phyloP scores from a whole-genome alignment of 768 basidiomycete species.

The Russula earlei region DNA sequence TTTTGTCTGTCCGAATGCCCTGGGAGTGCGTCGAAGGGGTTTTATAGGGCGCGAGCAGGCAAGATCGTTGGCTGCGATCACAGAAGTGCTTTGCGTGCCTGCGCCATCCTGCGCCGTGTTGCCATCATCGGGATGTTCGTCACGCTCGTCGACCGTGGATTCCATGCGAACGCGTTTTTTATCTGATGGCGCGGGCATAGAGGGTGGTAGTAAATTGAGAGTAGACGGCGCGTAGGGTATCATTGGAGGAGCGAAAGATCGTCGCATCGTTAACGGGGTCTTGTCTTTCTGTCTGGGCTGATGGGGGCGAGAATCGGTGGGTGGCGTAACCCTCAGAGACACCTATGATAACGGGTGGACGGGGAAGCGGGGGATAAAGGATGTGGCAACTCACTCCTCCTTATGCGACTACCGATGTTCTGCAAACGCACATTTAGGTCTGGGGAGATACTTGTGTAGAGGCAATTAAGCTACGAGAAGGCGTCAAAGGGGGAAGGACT shows the following conservation, averaged over 20 bases:
- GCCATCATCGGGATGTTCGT: constrained; percentile 13
- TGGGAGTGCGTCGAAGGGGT: constrained; percentile 29
- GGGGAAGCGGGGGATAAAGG: neutral
- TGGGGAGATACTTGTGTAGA: constrained; percentile 30
- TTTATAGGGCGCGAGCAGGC: constrained; percentile 28
- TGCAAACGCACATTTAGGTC: constrained; percentile 48
- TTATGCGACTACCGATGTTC: constrained; percentile 45
- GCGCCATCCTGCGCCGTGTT: neutral
- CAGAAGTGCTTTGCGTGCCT: constrained; percentile 2
- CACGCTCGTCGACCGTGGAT: constrained; percentile 6
- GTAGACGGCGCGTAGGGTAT: constrained; percentile 44
- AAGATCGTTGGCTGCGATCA: constrained; percentile 8
- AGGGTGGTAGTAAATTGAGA: constrained; percentile 26
- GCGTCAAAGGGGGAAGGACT: neutral
- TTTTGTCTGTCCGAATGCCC: constrained; percentile 16
- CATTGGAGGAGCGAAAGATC: constrained; percentile 49
- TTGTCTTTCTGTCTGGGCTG: neutral
- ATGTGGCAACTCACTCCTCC: constrained; percentile 43
- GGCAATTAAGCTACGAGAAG: neutral
- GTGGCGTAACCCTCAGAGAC: constrained; percentile 52
- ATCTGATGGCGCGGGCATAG: constrained; percentile 25
- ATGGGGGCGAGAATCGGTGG: constrained; percentile 16
- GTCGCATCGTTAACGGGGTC: constrained; percentile 12
- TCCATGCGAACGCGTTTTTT: constrained; percentile 29
- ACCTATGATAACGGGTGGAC: constrained; percentile 30